Evolutionary conservation across 805 yeast species (phyloP).

Genomic region (Sungouiozyma intestinalis): DNA sequence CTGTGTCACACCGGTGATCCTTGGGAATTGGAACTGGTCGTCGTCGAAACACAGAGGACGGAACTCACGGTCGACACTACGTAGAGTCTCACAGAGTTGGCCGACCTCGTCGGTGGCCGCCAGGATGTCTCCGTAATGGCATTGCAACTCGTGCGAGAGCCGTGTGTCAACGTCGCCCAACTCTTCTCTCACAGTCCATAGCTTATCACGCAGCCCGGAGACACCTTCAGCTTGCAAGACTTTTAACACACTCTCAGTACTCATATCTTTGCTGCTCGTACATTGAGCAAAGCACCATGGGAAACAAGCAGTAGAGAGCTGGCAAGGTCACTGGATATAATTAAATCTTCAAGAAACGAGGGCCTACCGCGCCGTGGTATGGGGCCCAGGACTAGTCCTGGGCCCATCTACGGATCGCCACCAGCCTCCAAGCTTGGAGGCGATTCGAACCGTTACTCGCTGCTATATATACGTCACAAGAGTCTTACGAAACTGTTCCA

Average conservation of each 20-base stretch:
- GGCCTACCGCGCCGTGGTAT: not conserved
- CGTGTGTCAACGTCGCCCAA: constrained; percentile 8
- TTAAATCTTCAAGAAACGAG: not conserved
- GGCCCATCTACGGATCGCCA: too few species aligned
- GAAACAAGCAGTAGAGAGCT: too few species aligned
- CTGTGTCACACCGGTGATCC: constrained; percentile 10
- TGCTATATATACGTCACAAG: too few species aligned
- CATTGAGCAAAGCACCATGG: too few species aligned
- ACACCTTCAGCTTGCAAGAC: not conserved
- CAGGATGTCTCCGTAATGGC: constrained; percentile 18
- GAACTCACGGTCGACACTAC: constrained; percentile 14
- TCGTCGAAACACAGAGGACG: constrained; percentile 26
- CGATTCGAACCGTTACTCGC: too few species aligned
- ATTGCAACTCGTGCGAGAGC: constrained; percentile 14
- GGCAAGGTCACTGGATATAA: too few species aligned
- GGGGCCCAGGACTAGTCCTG: too few species aligned
- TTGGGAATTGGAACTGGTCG: constrained; percentile 13
- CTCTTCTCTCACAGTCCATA: constrained; percentile 3
- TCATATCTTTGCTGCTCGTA: not conserved
- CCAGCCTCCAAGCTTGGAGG: too few species aligned
- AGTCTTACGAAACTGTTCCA: too few species aligned
- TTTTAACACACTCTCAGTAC: not conserved
- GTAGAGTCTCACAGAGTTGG: constrained; percentile 9
- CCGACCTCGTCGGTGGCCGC: constrained; percentile 18
- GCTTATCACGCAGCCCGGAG: constrained; percentile 1